Evolutionary conservation across 495 filamentous ascomycete species (phyloP).

Genomic region (Podospora pseudocomata): DNA sequence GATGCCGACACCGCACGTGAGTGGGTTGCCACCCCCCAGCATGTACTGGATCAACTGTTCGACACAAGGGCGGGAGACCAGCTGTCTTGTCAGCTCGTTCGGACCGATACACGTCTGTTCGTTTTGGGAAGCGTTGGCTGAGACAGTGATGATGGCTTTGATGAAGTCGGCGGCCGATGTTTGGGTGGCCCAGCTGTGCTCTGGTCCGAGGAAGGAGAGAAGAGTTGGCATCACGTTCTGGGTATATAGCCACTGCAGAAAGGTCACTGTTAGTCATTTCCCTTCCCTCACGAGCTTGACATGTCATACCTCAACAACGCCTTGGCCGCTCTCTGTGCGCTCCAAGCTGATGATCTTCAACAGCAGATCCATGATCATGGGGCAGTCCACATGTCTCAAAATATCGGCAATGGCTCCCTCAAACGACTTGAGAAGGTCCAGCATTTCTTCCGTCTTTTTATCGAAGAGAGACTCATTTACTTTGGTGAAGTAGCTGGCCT

Average conservation of each 20-base stretch:
- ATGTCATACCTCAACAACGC: slow-evolving; percentile 81
- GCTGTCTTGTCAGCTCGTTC: slow-evolving; percentile 91
- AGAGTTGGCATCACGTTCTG: slow-evolving; percentile 86
- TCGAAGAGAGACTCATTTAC: slow-evolving; percentile 95
- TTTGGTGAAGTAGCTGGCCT: slow-evolving; percentile 97
- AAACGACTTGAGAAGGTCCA: slow-evolving; percentile 78
- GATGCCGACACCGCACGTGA: slow-evolving; percentile 96
- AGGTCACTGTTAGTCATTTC: slow-evolving; percentile 7
- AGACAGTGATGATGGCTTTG: slow-evolving; percentile 98
- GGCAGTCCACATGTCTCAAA: slow-evolving; percentile 92
- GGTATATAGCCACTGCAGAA: slow-evolving; percentile 79
- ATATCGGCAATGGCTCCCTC: slow-evolving; percentile 78
- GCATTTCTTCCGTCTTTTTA: slow-evolving; percentile 96
- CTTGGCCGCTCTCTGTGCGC: slow-evolving; percentile 84
- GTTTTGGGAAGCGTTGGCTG: slow-evolving; percentile 95
- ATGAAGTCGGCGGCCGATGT: slow-evolving; percentile 97
- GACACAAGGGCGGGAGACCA: slow-evolving; percentile 86
- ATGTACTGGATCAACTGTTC: slow-evolving; percentile 81
- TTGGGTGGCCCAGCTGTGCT: slow-evolving; percentile 80
- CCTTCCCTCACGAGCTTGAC: neutral
- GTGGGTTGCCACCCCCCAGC: slow-evolving; percentile 87
- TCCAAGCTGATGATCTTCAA: slow-evolving; percentile 97
- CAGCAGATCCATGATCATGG: slow-evolving; percentile 97
- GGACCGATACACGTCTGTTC: slow-evolving; percentile 97
- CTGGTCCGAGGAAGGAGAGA: slow-evolving; percentile 78